Evolutionary conservation across 768 basidiomycete genomes (phyloP), one percentile per base, ranked within the genome.

Genomic region (Rhodosporidiobolus sp.): DNA sequence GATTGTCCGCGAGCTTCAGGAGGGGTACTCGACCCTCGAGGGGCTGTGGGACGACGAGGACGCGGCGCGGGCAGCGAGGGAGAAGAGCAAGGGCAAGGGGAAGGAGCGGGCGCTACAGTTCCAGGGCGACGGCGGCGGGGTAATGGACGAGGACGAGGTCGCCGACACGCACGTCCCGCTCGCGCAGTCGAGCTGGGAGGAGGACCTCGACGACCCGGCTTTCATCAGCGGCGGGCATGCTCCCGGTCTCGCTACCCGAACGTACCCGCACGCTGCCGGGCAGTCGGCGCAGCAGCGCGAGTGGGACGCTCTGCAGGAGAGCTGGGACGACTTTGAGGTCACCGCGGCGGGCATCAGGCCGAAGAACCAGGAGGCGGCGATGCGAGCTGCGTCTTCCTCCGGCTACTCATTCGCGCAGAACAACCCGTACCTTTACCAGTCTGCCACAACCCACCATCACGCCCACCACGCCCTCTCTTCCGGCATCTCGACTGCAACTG

Each of bases 251-350:
- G 57, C 67, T 26, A 30, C 28, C 17, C 22, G 55, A 30, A 54
- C 4, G 20, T 22, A 22, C 22, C 9, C 52, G 54, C 30, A 14
- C 12, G 50, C 1, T 2, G 4, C 35, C 14, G 57, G 30, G 26
- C 35, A 26, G 1, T 60, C 71, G 43, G 71, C 58, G 24, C 76
- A 59, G 78, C 81, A 73, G 74, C 75, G 66, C 76, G 84, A 84
- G 63, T 94, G 92, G 92, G 85, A 87, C 73, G 80, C 81, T 43
- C 80, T 95, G 72, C 90, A 92, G 80, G 80, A 82, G 19, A 88
- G 88, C 69, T 94, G 91, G 91, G 92, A 94, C 76, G 82, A 82
- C 7, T 91, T 90, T 67, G 91, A 92, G 79, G 90, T 89, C 1
- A 89, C 88, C 10, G 79, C 86, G 1, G 80, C 85, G 0, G 91